Conservation (phyloP, 2,329 filamentous ascomycete species). For the Neofusicoccum cordaticola region DNA sequence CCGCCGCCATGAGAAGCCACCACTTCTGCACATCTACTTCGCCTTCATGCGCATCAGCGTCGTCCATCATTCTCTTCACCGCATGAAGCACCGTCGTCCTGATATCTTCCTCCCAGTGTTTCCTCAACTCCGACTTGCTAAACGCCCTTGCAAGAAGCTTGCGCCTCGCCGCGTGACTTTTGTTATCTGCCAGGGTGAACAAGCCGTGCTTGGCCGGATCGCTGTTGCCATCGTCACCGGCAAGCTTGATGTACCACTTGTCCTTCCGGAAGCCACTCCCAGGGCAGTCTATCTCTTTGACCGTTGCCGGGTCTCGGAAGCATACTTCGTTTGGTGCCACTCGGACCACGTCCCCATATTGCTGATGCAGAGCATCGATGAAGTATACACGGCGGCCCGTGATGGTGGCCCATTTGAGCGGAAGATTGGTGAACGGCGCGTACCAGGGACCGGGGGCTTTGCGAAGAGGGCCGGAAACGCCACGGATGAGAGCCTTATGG, state of each 20-base stretch:
- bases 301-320: constrained; percentile 27
- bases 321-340: constrained; percentile 30
- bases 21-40: constrained; percentile 37
- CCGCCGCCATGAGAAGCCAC: constrained; percentile 40
- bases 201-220: constrained; percentile 24
- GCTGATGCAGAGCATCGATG: constrained; percentile 37
- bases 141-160: constrained; percentile 37
- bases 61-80: constrained; percentile 30
- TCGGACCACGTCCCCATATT: constrained; percentile 32
- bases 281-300: constrained; percentile 31
- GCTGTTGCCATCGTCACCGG: neutral
- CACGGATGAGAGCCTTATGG: too few relatives aligned
- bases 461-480: constrained; percentile 19
- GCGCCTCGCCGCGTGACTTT: constrained; percentile 33
- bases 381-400: constrained; percentile 38
- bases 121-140: constrained; percentile 33
- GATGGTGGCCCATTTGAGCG: constrained; percentile 37
- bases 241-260: neutral
- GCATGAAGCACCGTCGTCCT: constrained; percentile 31
- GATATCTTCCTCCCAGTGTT: constrained; percentile 37
- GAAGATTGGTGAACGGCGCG: constrained; percentile 31
- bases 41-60: constrained; percentile 20
- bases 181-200: constrained; percentile 38
- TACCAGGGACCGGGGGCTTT: constrained; percentile 34
- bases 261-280: constrained; percentile 24